Base-by-base conservation (phyloP, 2,329 filamentous ascomycete species). In the Neofusicoccum ribis region DNA sequence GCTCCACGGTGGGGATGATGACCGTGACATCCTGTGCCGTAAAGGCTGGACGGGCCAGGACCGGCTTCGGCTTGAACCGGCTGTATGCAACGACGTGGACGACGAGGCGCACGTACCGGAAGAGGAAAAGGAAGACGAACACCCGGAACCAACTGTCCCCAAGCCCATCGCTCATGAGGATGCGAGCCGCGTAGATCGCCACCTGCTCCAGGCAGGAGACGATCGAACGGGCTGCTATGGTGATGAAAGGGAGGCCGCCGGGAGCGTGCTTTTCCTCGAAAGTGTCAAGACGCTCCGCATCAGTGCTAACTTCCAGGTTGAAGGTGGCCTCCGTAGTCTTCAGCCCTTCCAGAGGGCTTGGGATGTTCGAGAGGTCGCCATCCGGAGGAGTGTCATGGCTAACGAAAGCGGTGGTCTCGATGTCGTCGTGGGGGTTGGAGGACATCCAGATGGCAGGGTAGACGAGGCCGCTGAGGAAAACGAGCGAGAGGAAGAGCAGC, bases 1-100 rank as follows among this genome's bases (percentile, higher is more conserved):
- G 82, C 12, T 83, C 80, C 3, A 85, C 75, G 0, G 84, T 87
- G 0, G 85, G 83, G 2, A 87, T 70, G 51, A 87, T 76, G 20
- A 86, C 80, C 0, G 83, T 84, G 58, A 82, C 80, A 43, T 87
- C 81, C 1, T 65, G 59, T 3, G 71, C 69, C 5, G 66, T 69
- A 66, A 79, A 78, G 0, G 58, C 70, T 0, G 82, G 79, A 2
- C 72, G 69, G 0, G 17, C 31, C 0, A 67, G 70, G 0, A 75
- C 65, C 0, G 72, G 68, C 0, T 74, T 69, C 4, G 83, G 77
- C 0, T 69, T 69, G 67, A 84, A 85, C 0, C 70, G 23, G 12
- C 73, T 78, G 56, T 78, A 82, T 0, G 76, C 78, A 1, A 81
- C 31, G 1, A 80, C 59, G 68, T 84, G 78, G 34, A 81, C 77